Conservation (phyloP, 2,329 filamentous ascomycete species). For the Harringtonia lauricola region DNA sequence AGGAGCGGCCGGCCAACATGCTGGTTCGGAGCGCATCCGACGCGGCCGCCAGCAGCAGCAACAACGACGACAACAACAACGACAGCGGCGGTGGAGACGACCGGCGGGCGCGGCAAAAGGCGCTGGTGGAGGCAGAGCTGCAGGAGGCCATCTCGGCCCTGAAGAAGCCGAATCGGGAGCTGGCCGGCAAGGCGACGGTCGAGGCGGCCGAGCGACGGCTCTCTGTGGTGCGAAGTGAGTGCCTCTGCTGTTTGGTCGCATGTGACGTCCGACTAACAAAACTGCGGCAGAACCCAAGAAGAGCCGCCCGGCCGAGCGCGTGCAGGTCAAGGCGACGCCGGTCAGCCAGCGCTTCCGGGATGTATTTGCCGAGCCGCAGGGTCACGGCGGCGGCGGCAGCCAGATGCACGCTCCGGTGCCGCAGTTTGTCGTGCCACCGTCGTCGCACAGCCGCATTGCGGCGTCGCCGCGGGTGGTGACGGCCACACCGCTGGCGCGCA, state of each 20-base stretch:
- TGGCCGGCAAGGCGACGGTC: constrained; percentile 55
- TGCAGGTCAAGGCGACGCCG: constrained; percentile 48
- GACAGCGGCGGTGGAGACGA: constrained; percentile 38
- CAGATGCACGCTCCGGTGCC: constrained; percentile 14
- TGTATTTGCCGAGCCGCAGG: constrained; percentile 21
- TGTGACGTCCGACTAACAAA: too few relatives aligned
- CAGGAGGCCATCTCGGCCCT: constrained; percentile 63
- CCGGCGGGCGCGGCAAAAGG: constrained; percentile 52
- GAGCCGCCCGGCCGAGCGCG: constrained; percentile 24
- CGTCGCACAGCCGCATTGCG: neutral
- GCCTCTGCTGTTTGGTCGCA: too few relatives aligned
- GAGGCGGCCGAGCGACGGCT: constrained; percentile 56
- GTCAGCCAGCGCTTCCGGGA: constrained; percentile 43
- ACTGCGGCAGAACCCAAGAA: constrained; percentile 27
- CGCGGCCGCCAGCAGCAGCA: too few relatives aligned
- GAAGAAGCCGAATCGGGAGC: constrained; percentile 63
- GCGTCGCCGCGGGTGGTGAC: constrained; percentile 11
- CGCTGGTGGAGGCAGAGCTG: constrained; percentile 56
- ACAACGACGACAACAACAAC: neutral
- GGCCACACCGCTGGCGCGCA: constrained; percentile 11
- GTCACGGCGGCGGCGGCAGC: neutral
- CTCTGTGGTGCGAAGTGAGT: constrained; percentile 20
- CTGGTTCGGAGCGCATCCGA: constrained; percentile 24
- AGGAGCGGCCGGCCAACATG: constrained; percentile 29
- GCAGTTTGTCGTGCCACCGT: neutral